phyloP scores from a whole-genome alignment of 805 yeast genomes.

The Ogataea nitratoaversa region DNA sequence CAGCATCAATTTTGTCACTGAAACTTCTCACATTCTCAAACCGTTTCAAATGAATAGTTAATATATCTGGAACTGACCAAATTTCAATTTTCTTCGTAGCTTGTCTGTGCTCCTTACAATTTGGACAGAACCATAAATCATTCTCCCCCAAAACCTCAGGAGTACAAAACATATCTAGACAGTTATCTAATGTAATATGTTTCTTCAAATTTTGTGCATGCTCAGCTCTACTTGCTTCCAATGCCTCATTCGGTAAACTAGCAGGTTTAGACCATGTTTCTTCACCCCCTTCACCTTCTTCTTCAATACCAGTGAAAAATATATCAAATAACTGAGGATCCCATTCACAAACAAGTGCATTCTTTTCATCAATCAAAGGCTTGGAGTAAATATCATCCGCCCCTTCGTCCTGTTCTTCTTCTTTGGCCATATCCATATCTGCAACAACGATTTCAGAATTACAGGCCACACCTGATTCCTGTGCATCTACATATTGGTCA shows the following conservation, averaged over 20 bases:
- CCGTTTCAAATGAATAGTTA: slow-evolving; percentile 85
- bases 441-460: neutral
- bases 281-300: slow-evolving; percentile 41
- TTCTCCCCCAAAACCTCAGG: slow-evolving; percentile 84
- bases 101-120: slow-evolving; percentile 81
- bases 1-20: slow-evolving; percentile 83
- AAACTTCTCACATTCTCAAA: slow-evolving; percentile 80
- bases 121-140: slow-evolving; percentile 92
- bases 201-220: slow-evolving; percentile 28
- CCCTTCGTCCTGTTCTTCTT: slow-evolving; percentile 5
- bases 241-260: slow-evolving; percentile 47
- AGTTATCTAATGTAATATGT: slow-evolving; percentile 62
- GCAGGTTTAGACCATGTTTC: slow-evolving; percentile 56
- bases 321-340: slow-evolving; percentile 40
- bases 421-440: slow-evolving; percentile 1
- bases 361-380: slow-evolving; percentile 29
- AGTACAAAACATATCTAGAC: slow-evolving; percentile 67
- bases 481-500: neutral
- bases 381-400: slow-evolving; percentile 10
- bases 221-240: slow-evolving; percentile 43
- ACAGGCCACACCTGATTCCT: neutral
- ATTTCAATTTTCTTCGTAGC: slow-evolving; percentile 88
- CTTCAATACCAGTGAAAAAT: slow-evolving; percentile 48
- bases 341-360: slow-evolving; percentile 68
- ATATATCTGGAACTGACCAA: slow-evolving; percentile 91